Evolutionary conservation across 2,329 filamentous ascomycete species (phyloP), one percentile per base, ranked within the genome.

Genomic region (Fusarium neocosmosporiellum): DNA sequence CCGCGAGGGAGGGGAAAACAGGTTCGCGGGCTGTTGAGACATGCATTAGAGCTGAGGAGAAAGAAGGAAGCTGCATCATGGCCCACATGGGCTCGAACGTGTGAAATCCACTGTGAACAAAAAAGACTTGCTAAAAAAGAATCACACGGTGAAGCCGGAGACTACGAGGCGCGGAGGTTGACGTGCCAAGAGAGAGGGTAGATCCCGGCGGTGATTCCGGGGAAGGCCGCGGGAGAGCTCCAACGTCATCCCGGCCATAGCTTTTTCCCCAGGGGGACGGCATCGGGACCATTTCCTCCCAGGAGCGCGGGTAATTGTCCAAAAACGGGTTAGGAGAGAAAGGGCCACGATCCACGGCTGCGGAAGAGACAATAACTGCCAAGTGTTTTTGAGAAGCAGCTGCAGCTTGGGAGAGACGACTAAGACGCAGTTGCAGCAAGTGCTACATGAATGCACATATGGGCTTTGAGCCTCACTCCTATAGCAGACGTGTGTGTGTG

Each of bases 21-120:
- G 27, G 61, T 66, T 36, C 55, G 46, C 55, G 57, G 70, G 39
- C 54, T 54, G 46, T 57, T 68, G 67, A 73, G 71, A 73, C 71
- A 73, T 68, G 50, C 50, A 27, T 29, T 55, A 59, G 50, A 63
- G 59, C 22, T 41, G 54, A 66, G 66, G 20, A 73, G 41, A 24
- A 57, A 39, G 57, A 67, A 27, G 54, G 65, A 66, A 27, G 67
- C 36, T 36, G 34, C 58, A 73, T 73, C 62, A 18, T 59, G 20
- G 16, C 31, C 70, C 70, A 72, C 70, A 70, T 72, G 70, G 70
- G n/a, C 50, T 24, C n/a, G 55, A 59, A 18, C 11, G 31, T 22
- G 58, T 22, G 41, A 48, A 60, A 48, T 60, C 39, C 41, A 50
- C 22, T 34, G 41, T 60, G 58, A 29, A 20, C 41, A 18, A 53